Base-by-base conservation (phyloP, 306 rosid genomes). In the Cucurbita ficifolia region DNA sequence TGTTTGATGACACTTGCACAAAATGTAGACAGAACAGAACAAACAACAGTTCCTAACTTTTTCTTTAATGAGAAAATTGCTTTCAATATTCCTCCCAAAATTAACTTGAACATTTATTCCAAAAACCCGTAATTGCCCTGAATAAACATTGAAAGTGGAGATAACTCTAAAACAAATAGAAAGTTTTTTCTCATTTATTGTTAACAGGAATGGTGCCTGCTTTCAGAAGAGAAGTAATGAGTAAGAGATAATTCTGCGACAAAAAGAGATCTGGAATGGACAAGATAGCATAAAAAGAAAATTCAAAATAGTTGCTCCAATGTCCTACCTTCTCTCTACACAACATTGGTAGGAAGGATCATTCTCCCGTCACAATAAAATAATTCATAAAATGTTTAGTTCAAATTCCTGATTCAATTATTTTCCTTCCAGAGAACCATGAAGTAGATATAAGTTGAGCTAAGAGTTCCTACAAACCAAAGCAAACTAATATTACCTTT, bases 401-500 rank as follows among this genome's bases (percentile, higher is more conserved):
- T 40, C 33, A 64, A 64, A n/a, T 63, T 40, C 49, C 35, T 63
- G 24, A 35, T 46, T n/a, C 70, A 39, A 5, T 63, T 43, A 45
- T 40, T 45, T 68, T 21, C 9, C 18, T 65, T 46, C 71, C 18
- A 21, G 5, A 46, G 55, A 68, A 3, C 10, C 54, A 43, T 10
- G 21, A 67, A 12, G 51, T 45, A 58, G 49, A 43, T 8, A 17
- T 14, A 59, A 74, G 54, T 22, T 55, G 16, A 40, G 33, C 17
- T 17, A 17, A 46, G 62, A n/a, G 51, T 19, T 60, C 9, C 46
- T 4, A 59, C 10, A 60, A 60, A 18, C 33, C 42, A 74, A 58
- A 45, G 11, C n/a, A 42, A 40, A 57, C 8, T 19, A 8, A 60
- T 6, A 29, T 79, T 64, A 90, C 98, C 98, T 86, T 84, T 94